phyloP scores from a whole-genome alignment of 192 early-diverging fungal species.

The Umbelopsis sp. region DNA sequence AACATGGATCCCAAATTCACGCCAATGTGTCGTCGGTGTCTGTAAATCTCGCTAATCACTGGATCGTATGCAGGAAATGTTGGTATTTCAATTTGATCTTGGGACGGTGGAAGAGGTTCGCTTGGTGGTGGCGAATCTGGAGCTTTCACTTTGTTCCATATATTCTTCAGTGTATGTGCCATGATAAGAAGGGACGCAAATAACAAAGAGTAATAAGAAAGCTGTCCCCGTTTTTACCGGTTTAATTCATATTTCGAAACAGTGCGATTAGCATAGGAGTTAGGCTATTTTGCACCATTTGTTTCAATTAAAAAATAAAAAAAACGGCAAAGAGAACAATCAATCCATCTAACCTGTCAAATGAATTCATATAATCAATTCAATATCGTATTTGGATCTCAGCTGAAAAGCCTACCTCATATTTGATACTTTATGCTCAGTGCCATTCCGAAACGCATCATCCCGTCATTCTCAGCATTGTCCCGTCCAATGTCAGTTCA shows the following conservation, averaged over 20 bases:
- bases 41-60: slow-evolving; percentile 3
- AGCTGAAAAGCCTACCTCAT: not conserved
- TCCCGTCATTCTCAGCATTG: not conserved
- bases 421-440: not conserved
- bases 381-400: not conserved
- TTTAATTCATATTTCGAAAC: not conserved
- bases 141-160: not conserved
- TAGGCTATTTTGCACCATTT: too few species aligned
- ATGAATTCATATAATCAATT: not conserved
- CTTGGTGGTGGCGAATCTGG: not conserved
- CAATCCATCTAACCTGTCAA: not conserved
- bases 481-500: slow-evolving; percentile 9
- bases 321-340: not conserved
- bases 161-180: not conserved
- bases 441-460: slow-evolving; percentile 1
- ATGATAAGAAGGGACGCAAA: not conserved
- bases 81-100: slow-evolving; percentile 9
- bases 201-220: too few species aligned
- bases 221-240: too few species aligned
- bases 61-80: slow-evolving; percentile 24
- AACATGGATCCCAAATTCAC: slow-evolving; percentile 26
- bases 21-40: slow-evolving; percentile 24
- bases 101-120: not conserved
- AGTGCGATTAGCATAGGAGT: not conserved
- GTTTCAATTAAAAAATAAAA: not conserved